Evolutionary conservation across 164 flowering plant genomes (phyloP).

Genomic region (Houttuynia cordata): DNA sequence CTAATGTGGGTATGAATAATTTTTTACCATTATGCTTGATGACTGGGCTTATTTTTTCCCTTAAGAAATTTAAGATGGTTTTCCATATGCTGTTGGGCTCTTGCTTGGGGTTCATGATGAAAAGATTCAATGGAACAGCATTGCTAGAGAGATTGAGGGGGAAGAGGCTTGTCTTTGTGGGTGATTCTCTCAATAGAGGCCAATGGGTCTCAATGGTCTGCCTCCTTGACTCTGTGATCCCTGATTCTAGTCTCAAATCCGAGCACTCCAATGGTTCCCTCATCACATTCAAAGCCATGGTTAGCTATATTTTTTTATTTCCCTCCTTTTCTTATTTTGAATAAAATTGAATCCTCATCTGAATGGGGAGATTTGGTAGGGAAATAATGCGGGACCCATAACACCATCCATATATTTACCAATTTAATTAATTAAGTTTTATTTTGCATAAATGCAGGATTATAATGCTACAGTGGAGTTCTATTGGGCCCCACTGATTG

Average conservation of each 20-base stretch:
- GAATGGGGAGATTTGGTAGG: too few relatives aligned
- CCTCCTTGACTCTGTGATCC: slow-evolving; percentile 37
- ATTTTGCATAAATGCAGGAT: slow-evolving; percentile 24
- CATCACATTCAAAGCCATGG: slow-evolving; percentile 46
- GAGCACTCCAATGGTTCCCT: slow-evolving; percentile 48
- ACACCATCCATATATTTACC: too few relatives aligned
- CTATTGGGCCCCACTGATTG: slow-evolving; percentile 83
- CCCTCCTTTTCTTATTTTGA: too few relatives aligned
- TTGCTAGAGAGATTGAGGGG: slow-evolving; percentile 65
- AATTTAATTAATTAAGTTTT: too few relatives aligned
- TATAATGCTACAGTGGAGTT: slow-evolving; percentile 75
- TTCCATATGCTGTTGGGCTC: slow-evolving; percentile 10
- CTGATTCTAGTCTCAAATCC: slow-evolving; percentile 25
- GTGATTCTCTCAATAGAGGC: slow-evolving; percentile 76
- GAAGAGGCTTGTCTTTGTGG: slow-evolving; percentile 77
- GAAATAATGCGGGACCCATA: too few relatives aligned
- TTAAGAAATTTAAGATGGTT: background rate
- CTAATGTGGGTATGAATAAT: too few relatives aligned
- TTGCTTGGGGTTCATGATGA: slow-evolving; percentile 18
- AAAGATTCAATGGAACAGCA: slow-evolving; percentile 78
- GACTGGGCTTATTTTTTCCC: background rate
- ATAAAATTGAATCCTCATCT: too few relatives aligned
- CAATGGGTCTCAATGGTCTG: slow-evolving; percentile 93
- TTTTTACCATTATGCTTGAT: background rate
- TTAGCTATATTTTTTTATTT: slow-evolving; percentile 9